These are phyloP conservation scores for Graphiopsis chlorocephala DNA, from an alignment of 2,329 filamentous ascomycete species.

Conservation along the genomic window DNA sequence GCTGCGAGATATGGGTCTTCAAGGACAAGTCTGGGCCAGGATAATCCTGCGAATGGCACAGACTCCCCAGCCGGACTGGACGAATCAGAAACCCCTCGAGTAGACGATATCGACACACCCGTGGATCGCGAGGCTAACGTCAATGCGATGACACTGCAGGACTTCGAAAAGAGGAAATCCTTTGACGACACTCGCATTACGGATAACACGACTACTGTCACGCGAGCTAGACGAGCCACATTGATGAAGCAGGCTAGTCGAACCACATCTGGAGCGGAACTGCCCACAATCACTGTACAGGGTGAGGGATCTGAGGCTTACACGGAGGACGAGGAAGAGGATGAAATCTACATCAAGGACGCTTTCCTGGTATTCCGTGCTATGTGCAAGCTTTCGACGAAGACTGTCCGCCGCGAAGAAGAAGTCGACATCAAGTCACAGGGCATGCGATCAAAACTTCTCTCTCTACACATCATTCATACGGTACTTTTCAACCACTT, in stretches of 20 bases:
- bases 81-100: slow-evolving; percentile 28
- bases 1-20: slow-evolving; percentile 65
- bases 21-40: slow-evolving; percentile 39
- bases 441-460: slow-evolving; percentile 93
- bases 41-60: slow-evolving; percentile 29
- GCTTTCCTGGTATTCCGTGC: slow-evolving; percentile 96
- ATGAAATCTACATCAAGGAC: slow-evolving; percentile 95
- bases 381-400: slow-evolving; percentile 96
- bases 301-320: slow-evolving; percentile 47
- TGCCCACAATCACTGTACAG: slow-evolving; percentile 37
- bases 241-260: slow-evolving; percentile 31
- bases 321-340: slow-evolving; percentile 75
- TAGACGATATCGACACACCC: slow-evolving; percentile 40
- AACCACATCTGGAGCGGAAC: slow-evolving; percentile 45
- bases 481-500: slow-evolving; percentile 94
- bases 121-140: slow-evolving; percentile 37
- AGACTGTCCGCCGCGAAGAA: slow-evolving; percentile 83
- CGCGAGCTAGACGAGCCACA: slow-evolving; percentile 50
- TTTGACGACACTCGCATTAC: slow-evolving; percentile 65
- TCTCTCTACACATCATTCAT: slow-evolving; percentile 93
- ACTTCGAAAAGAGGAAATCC: slow-evolving; percentile 65
- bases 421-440: slow-evolving; percentile 89
- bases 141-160: slow-evolving; percentile 64
- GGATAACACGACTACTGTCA: slow-evolving; percentile 66
- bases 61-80: slow-evolving; percentile 28